Conservation (phyloP, 2,329 filamentous ascomycete species). For the Thielaviopsis punctulata region DNA sequence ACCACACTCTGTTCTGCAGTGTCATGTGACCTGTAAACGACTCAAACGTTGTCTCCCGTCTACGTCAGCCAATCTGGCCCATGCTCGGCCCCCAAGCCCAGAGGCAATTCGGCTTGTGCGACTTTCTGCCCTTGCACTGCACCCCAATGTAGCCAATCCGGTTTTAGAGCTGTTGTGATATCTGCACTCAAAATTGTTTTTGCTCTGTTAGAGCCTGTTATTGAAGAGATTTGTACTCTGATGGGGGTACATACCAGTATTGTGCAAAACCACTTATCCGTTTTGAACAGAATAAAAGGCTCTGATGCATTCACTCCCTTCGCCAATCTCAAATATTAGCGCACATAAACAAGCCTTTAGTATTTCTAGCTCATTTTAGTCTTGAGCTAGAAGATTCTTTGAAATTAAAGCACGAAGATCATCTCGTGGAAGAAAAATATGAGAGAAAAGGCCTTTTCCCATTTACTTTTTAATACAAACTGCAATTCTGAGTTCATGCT, state of each 20-base stretch:
- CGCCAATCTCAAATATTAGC: background rate
- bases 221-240: no score
- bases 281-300: no score
- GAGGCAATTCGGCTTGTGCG: background rate
- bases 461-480: no score
- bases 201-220: no score
- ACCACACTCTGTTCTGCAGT: background rate
- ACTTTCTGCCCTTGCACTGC: background rate
- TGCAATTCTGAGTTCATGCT: no score
- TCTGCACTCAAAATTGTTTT: background rate
- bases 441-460: no score
- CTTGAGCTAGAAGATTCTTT: background rate
- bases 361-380: background rate
- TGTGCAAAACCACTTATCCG: no score
- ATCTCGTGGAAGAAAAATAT: background rate
- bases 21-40: background rate
- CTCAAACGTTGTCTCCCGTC: background rate
- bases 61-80: background rate
- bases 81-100: background rate
- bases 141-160: background rate
- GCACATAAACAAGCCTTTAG: background rate
- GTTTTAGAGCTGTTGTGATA: background rate
- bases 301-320: background rate
- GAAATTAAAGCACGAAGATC: background rate
- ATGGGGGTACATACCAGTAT: no score